These are phyloP conservation scores for Penicillium parvum DNA, from an alignment of 495 filamentous ascomycete genomes.

Conservation along the genomic window DNA sequence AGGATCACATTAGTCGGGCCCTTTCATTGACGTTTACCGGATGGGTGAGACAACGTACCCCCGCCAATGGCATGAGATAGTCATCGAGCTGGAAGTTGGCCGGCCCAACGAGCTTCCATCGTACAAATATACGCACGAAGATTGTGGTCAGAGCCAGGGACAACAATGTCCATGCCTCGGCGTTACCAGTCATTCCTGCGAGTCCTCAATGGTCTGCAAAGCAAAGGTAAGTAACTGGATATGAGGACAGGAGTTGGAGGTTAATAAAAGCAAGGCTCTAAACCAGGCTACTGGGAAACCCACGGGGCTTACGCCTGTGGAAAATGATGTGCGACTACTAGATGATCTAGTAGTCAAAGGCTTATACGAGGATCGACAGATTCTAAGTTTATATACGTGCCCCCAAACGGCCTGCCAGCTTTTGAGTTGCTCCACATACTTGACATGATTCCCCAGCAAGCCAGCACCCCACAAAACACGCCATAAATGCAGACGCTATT, in stretches of 20 bases:
- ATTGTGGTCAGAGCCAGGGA: constrained; percentile 43
- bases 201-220: neutral
- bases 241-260: neutral
- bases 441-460: no score
- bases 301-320: no score
- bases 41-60: constrained; percentile 24
- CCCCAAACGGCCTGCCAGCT: no score
- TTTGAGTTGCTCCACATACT: no score
- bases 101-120: constrained; percentile 44
- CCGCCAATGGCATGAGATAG: constrained; percentile 52
- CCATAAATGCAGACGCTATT: no score
- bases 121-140: constrained; percentile 38
- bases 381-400: no score
- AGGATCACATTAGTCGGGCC: neutral
- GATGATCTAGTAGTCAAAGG: no score
- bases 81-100: constrained; percentile 49
- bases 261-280: neutral
- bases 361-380: no score
- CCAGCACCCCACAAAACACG: no score
- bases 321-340: no score
- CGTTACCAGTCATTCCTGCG: constrained; percentile 16
- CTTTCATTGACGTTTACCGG: neutral
- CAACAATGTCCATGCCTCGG: constrained; percentile 47
- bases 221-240: neutral
- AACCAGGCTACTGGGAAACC: no score